Conservation (phyloP, 2,329 filamentous ascomycete species). For the Hymenotorrendiella dingleyae region DNA sequence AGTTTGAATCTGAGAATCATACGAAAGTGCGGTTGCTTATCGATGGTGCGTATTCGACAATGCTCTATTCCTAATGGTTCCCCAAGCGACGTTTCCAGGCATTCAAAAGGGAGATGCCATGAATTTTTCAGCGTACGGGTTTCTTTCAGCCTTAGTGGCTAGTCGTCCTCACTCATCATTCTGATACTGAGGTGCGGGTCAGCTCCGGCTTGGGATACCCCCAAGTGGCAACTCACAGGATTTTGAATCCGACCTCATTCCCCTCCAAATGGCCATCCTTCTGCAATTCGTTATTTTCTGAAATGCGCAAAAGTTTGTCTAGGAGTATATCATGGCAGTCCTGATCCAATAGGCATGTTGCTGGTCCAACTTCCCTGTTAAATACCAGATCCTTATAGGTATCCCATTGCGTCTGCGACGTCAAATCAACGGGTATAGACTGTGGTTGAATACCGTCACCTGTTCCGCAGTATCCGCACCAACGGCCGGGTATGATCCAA, state of each 20-base stretch:
- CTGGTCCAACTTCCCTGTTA: too few species aligned
- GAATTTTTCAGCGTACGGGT: not conserved
- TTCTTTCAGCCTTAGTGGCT: not conserved
- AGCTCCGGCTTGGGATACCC: too few species aligned
- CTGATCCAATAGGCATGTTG: too few species aligned
- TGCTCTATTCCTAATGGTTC: not conserved
- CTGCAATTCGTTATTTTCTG: not conserved
- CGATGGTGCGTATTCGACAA: not conserved
- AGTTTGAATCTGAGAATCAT: too few species aligned
- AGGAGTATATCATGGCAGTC: too few species aligned
- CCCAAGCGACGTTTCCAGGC: not conserved
- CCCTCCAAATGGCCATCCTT: not conserved
- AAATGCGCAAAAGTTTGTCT: not conserved
- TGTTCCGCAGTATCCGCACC: slow-evolving; percentile 46
- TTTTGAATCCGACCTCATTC: not conserved
- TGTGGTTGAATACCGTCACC: too few species aligned
- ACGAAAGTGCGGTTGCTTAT: not conserved
- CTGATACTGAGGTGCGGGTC: too few species aligned
- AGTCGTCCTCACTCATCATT: not conserved
- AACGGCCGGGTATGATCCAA: slow-evolving; percentile 49
- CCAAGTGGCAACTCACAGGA: not conserved
- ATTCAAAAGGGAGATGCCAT: not conserved
- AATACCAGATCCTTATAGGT: not conserved
- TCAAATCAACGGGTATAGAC: not conserved
- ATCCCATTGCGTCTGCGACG: not conserved